phyloP scores from a whole-genome alignment of 768 basidiomycete species.

The Tremella mesenterica region DNA sequence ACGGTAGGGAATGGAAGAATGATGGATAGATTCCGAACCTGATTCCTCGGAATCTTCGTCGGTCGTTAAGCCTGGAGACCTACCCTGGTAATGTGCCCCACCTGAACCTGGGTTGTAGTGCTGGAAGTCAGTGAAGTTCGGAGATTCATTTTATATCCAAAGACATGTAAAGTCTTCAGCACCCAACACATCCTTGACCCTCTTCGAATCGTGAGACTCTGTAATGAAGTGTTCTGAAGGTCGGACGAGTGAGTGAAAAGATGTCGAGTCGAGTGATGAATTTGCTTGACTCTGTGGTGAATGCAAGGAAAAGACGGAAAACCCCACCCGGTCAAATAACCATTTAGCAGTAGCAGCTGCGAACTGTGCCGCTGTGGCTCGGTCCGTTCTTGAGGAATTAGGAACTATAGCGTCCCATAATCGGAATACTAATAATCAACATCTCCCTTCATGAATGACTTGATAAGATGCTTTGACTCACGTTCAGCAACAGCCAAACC shows the following conservation, averaged over 20 bases:
- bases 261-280: too few relatives aligned
- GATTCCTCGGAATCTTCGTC: slow-evolving; percentile 1
- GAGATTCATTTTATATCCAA: not conserved
- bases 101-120: slow-evolving; percentile 34
- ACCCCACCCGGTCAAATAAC: slow-evolving; percentile 33
- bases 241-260: too few relatives aligned
- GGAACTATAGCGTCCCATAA: slow-evolving; percentile 33
- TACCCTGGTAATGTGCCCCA: slow-evolving; percentile 6
- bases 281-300: too few relatives aligned
- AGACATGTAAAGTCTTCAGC: too few relatives aligned
- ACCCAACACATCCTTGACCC: too few relatives aligned
- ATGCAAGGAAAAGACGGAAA: too few relatives aligned
- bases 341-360: slow-evolving; percentile 40
- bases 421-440: slow-evolving; percentile 25
- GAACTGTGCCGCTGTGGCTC: slow-evolving; percentile 35
- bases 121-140: slow-evolving; percentile 5
- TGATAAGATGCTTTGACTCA: slow-evolving; percentile 10
- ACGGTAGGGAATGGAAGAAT: too few relatives aligned
- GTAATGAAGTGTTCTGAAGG: too few relatives aligned
- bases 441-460: not conserved
- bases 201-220: too few relatives aligned
- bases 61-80: slow-evolving; percentile 2
- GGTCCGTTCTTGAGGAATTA: slow-evolving; percentile 18
- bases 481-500: slow-evolving; percentile 41
- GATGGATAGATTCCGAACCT: too few relatives aligned